Conservation (phyloP, 768 basidiomycete genomes). For the Kwoniella heveanensis region DNA sequence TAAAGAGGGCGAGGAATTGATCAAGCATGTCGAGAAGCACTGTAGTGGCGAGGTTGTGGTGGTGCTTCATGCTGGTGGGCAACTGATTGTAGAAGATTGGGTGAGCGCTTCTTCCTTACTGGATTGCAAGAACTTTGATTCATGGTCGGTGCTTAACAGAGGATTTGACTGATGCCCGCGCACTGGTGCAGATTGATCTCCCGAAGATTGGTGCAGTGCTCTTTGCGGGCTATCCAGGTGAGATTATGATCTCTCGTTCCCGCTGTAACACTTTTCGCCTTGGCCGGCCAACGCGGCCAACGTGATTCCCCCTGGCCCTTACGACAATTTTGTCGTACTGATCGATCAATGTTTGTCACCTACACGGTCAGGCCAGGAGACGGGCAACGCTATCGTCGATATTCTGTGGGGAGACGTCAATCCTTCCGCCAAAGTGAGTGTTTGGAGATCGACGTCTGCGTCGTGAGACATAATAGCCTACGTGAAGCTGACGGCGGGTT, state of each 20-base stretch:
- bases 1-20: constrained; percentile 43
- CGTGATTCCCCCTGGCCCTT: no score
- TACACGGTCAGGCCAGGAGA: constrained; percentile 39
- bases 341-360: neutral
- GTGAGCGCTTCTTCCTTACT: constrained; percentile 18
- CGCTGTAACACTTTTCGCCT: no score
- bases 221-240: constrained; percentile 50
- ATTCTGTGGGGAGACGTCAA: constrained; percentile 51
- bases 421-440: constrained; percentile 46
- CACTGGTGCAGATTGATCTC: constrained; percentile 41
- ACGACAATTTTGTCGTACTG: no score
- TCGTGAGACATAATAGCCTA: no score
- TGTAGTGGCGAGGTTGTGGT: constrained; percentile 49
- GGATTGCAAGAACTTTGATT: no score
- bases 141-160: no score
- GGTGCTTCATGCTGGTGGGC: constrained; percentile 45
- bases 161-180: no score
- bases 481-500: no score
- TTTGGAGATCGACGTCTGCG: neutral
- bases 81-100: constrained; percentile 49
- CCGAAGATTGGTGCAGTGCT: constrained; percentile 55
- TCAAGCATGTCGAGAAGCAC: constrained; percentile 39
- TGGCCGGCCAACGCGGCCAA: no score
- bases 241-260: no score
- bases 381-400: constrained; percentile 53